phyloP scores from a whole-genome alignment of 768 basidiomycete species.

The Amanita exitialis region DNA sequence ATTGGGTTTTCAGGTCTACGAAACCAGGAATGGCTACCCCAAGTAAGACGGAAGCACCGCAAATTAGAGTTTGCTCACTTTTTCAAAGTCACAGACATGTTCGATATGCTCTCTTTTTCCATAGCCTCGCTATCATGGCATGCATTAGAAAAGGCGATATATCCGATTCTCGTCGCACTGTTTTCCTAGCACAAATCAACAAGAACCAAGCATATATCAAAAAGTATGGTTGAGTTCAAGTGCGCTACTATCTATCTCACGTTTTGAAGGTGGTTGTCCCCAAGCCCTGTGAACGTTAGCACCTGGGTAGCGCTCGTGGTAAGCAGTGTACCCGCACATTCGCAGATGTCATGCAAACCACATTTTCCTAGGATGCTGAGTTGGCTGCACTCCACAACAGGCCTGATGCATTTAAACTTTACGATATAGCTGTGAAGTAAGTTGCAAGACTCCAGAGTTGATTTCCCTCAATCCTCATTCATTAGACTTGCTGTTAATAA shows the following conservation, averaged over 20 bases:
- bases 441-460: conserved; percentile 6
- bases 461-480: neutral
- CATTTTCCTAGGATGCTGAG: conserved; percentile 49
- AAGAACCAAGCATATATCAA: conserved; percentile 53
- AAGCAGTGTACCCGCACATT: conserved; percentile 10
- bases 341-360: neutral
- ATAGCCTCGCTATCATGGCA: conserved; percentile 55
- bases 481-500: conserved; percentile 51
- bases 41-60: conserved; percentile 37
- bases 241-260: neutral
- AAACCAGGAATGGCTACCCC: conserved; percentile 48
- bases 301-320: conserved; percentile 65
- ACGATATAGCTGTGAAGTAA: conserved; percentile 60
- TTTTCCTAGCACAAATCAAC: conserved; percentile 47
- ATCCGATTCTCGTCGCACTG: conserved; percentile 20
- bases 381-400: conserved; percentile 47
- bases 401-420: conserved; percentile 52
- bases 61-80: neutral
- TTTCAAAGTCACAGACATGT: conserved; percentile 50
- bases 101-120: conserved; percentile 61
- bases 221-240: conserved; percentile 27
- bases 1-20: conserved; percentile 54
- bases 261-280: conserved; percentile 51
- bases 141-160: conserved; percentile 40
- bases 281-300: conserved; percentile 59